phyloP scores from a whole-genome alignment of 2,329 filamentous ascomycete genomes.

The Dothistroma septosporum region DNA sequence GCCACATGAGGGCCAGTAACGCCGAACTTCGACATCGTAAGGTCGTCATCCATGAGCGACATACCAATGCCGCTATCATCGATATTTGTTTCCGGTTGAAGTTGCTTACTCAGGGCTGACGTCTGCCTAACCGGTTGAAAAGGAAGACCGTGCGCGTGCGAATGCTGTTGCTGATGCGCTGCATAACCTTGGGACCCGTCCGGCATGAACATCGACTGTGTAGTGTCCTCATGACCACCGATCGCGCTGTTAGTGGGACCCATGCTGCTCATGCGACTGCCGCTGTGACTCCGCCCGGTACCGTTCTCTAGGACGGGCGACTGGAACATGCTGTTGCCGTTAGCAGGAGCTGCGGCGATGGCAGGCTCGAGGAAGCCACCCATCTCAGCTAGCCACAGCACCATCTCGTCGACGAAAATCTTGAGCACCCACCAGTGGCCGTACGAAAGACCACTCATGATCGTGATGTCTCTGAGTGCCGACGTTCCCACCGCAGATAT shows the following conservation, averaged over 20 bases:
- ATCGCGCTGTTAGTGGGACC: constrained; percentile 24
- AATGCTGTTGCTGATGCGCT: constrained; percentile 17
- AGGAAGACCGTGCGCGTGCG: constrained; percentile 14
- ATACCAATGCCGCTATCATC: constrained; percentile 40
- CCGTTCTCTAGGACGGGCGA: constrained; percentile 28
- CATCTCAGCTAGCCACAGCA: constrained; percentile 80
- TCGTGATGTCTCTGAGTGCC: constrained; percentile 75
- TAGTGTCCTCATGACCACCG: constrained; percentile 15
- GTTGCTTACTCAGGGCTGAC: constrained; percentile 11
- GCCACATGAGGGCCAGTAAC: constrained; percentile 13
- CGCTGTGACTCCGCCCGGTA: constrained; percentile 25
- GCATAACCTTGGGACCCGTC: constrained; percentile 15
- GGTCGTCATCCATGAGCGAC: constrained; percentile 35
- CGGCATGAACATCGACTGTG: constrained; percentile 18
- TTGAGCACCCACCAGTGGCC: constrained; percentile 95
- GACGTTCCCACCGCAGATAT: constrained; percentile 72
- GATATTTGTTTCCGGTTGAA: constrained; percentile 30
- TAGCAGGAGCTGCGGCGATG: constrained; percentile 6
- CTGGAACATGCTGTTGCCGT: constrained; percentile 17
- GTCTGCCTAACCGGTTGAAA: constrained; percentile 11
- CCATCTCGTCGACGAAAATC: constrained; percentile 93
- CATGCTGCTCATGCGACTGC: constrained; percentile 34
- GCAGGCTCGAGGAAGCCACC: constrained; percentile 72
- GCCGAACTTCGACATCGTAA: constrained; percentile 23
- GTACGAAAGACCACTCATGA: constrained; percentile 73